A percentile compares a stretch with the other conserved stretches of the same genome.
These are phyloP conservation scores for Umbelopsis sp. DNA, from an alignment of 371 early-diverging fungal species.

Conservation along the genomic window DNA sequence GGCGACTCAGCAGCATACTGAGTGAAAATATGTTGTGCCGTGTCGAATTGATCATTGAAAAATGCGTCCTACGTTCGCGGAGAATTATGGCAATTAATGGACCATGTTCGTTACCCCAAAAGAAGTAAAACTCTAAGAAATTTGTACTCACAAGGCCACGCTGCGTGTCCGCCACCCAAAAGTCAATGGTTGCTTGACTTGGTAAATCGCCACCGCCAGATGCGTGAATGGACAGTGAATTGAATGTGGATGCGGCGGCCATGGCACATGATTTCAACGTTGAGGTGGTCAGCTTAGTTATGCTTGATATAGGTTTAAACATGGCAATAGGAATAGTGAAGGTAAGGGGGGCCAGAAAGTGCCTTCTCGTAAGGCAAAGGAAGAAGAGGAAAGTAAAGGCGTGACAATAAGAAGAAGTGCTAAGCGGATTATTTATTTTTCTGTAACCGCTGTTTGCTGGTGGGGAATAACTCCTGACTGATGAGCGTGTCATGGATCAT, in stretches of 20 bases:
- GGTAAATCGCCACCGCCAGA: constrained; percentile 29
- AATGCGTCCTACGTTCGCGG: constrained; percentile 40
- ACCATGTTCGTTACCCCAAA: neutral
- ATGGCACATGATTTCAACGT: constrained; percentile 38
- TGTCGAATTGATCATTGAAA: constrained; percentile 50
- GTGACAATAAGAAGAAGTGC: neutral
- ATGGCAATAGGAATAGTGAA: neutral
- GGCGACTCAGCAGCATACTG: constrained; percentile 48
- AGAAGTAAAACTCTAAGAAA: constrained; percentile 2
- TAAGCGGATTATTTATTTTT: neutral
- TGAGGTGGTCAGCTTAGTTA: constrained; percentile 38
- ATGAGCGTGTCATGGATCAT: neutral
- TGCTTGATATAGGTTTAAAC: constrained; percentile 11
- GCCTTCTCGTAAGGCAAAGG: too few species aligned
- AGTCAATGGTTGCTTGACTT: constrained; percentile 38
- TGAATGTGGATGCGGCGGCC: constrained; percentile 38
- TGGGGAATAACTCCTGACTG: constrained; percentile 4
- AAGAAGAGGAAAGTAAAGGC: constrained; percentile 3
- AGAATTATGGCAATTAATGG: constrained; percentile 15
- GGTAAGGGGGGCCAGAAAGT: neutral
- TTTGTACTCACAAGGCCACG: constrained; percentile 44
- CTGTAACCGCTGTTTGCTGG: neutral
- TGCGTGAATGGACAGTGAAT: constrained; percentile 27
- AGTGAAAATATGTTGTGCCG: constrained; percentile 41
- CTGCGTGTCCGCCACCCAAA: constrained; percentile 51